These are phyloP conservation scores for Pleurotus giganteus DNA, from an alignment of 768 basidiomycete species.

Conservation along the genomic window DNA sequence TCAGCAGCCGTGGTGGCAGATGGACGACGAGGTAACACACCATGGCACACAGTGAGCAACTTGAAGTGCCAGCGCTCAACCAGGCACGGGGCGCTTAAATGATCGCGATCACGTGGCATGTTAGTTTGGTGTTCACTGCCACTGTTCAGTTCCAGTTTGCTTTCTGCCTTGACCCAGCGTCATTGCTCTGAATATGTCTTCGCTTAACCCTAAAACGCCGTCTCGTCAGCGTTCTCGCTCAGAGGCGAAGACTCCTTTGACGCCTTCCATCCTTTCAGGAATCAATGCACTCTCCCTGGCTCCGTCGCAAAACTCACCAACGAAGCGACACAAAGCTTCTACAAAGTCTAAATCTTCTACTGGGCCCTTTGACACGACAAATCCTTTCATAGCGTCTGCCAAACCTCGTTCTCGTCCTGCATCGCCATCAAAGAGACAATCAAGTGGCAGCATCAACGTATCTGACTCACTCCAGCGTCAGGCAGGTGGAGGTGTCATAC, in stretches of 20 bases:
- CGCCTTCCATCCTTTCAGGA: slow-evolving; percentile 41
- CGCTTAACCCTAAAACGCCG: slow-evolving; percentile 42
- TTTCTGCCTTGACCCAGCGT: not conserved
- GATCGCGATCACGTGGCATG: slow-evolving; percentile 3
- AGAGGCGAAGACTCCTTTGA: slow-evolving; percentile 49
- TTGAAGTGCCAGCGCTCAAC: not conserved
- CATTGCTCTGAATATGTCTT: not conserved
- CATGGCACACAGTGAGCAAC: not conserved
- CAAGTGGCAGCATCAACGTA: slow-evolving; percentile 43
- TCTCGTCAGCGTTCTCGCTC: slow-evolving; percentile 45
- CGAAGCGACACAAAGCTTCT: slow-evolving; percentile 16
- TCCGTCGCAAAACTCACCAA: slow-evolving; percentile 25
- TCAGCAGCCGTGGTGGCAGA: not conserved
- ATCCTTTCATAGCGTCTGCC: slow-evolving; percentile 56
- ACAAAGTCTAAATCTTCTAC: slow-evolving; percentile 26
- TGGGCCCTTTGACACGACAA: slow-evolving; percentile 47
- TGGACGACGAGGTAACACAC: not conserved
- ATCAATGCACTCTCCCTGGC: slow-evolving; percentile 42
- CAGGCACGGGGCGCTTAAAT: not conserved
- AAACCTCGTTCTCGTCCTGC: slow-evolving; percentile 52
- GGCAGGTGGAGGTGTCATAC: slow-evolving; percentile 64
- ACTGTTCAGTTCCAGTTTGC: too few species aligned
- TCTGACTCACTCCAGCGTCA: slow-evolving; percentile 59
- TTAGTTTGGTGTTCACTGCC: not conserved
- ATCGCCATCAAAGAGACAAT: slow-evolving; percentile 66